phyloP scores from a whole-genome alignment of 306 rosid genomes.

The Corylus avellana region DNA sequence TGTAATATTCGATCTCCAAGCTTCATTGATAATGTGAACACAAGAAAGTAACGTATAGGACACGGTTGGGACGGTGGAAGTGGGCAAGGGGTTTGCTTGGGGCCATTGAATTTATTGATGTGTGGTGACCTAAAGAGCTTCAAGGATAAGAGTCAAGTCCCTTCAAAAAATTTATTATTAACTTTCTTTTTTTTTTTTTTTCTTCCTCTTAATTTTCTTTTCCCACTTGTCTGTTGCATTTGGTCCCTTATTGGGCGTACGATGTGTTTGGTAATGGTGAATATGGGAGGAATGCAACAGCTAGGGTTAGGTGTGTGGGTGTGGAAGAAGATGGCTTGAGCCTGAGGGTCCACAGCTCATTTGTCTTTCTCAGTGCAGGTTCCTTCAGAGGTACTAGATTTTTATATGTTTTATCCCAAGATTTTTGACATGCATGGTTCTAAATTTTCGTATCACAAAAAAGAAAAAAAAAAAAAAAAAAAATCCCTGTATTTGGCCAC shows the following conservation, averaged over 20 bases:
- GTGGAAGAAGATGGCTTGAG: constrained; percentile 25
- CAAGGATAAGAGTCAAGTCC: not conserved
- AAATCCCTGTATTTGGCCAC: no score
- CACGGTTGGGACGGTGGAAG: constrained; percentile 40
- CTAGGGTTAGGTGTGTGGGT: constrained; percentile 29
- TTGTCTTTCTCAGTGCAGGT: not conserved
- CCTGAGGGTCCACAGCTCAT: constrained; percentile 9
- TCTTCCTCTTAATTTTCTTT: no score
- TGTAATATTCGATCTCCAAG: not conserved
- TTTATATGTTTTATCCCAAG: not conserved
- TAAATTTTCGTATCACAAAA: no score
- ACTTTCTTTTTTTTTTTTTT: not conserved
- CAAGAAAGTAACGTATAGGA: constrained; percentile 34
- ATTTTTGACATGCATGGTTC: no score
- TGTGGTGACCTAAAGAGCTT: not conserved
- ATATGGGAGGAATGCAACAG: constrained; percentile 10
- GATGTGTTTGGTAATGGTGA: constrained; percentile 32
- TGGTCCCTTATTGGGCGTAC: constrained; percentile 10
- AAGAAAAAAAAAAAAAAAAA: no score
- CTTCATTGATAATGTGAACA: constrained; percentile 19
- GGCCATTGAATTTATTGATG: constrained; percentile 1
- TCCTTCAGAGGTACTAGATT: not conserved
- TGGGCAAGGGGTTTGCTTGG: constrained; percentile 21
- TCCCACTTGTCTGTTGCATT: not conserved
- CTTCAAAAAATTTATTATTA: not conserved